Evolutionary conservation across 106 monocot species (phyloP).

Genomic region (Xerophyta viscosa): DNA sequence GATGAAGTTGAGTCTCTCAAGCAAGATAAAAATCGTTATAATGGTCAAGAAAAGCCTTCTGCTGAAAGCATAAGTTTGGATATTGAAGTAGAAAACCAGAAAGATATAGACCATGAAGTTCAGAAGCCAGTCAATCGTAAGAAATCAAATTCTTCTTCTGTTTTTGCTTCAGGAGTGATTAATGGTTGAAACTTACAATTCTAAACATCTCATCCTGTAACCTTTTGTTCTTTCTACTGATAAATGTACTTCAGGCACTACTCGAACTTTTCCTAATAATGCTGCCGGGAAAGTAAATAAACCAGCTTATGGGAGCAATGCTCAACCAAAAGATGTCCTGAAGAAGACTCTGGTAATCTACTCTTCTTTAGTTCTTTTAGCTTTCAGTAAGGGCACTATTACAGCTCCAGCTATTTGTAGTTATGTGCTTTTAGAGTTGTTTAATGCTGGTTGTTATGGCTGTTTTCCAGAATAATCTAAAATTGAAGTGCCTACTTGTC

Average conservation of each 20-base stretch:
- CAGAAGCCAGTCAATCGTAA: slow-evolving; percentile 8
- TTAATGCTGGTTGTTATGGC: too few relatives aligned
- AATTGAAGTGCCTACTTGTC: too few relatives aligned
- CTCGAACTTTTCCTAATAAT: slow-evolving; percentile 9
- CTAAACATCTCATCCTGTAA: slow-evolving; percentile 17
- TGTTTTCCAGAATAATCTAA: too few relatives aligned
- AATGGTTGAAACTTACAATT: background rate
- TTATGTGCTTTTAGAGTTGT: too few relatives aligned
- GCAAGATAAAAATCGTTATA: slow-evolving; percentile 12
- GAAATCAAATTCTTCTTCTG: slow-evolving; percentile 11
- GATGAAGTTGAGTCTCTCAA: background rate
- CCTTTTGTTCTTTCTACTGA: slow-evolving; percentile 33
- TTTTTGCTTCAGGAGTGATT: slow-evolving; percentile 5
- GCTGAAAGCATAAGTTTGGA: slow-evolving; percentile 10
- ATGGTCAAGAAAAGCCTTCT: slow-evolving; percentile 7
- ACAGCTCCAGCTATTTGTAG: too few relatives aligned
- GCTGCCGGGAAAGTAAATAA: slow-evolving; percentile 17
- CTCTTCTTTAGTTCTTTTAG: too few relatives aligned
- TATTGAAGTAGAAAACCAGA: slow-evolving; percentile 12
- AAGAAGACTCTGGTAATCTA: slow-evolving; percentile 17
- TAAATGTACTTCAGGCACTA: slow-evolving; percentile 18
- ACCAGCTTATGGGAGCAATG: slow-evolving; percentile 8
- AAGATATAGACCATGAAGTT: background rate
- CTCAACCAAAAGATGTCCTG: slow-evolving; percentile 1
- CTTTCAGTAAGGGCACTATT: too few relatives aligned